Evolutionary conservation across 371 early-diverging fungal species (phyloP).

Genomic region (Actinomortierella wolfii): DNA sequence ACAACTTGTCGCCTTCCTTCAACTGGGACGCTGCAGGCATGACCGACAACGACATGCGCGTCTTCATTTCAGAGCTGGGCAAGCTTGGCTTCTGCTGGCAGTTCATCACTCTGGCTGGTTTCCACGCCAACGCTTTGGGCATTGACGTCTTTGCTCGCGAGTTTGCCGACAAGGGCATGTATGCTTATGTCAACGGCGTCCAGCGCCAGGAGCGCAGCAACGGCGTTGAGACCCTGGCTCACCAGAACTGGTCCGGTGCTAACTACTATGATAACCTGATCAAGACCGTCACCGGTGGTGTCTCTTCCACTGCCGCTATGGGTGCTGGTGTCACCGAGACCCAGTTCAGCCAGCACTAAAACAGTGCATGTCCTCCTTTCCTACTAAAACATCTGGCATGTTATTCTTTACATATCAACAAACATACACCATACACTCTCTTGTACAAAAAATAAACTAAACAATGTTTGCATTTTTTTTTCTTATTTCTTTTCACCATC

Average conservation of each 20-base stretch:
- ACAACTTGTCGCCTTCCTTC: conserved; percentile 98
- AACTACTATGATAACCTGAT: conserved; percentile 93
- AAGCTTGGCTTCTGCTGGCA: conserved; percentile 97
- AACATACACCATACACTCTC: no score
- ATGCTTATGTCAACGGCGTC: conserved; percentile 92
- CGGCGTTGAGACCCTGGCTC: conserved; percentile 93
- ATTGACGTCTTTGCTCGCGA: conserved; percentile 90
- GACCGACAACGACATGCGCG: conserved; percentile 86
- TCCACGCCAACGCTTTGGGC: conserved; percentile 91
- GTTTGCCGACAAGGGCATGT: conserved; percentile 91
- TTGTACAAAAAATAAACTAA: no score
- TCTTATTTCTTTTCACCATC: no score
- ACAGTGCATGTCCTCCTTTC: no score
- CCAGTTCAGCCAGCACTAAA: conserved; percentile 64
- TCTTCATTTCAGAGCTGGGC: conserved; percentile 83
- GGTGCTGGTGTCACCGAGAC: conserved; percentile 90
- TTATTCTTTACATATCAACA: no score
- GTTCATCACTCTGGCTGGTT: conserved; percentile 97
- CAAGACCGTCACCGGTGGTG: conserved; percentile 92
- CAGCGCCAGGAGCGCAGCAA: conserved; percentile 93
- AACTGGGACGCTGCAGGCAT: conserved; percentile 98
- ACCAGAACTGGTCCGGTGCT: conserved; percentile 99
- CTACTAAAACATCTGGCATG: no score
- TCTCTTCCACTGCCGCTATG: conserved; percentile 97
- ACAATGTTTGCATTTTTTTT: no score